A percentile compares a stretch with the other conserved stretches of the same genome.
Conservation (phyloP, 495 filamentous ascomycete species). For the Penicillium mononematosum region DNA sequence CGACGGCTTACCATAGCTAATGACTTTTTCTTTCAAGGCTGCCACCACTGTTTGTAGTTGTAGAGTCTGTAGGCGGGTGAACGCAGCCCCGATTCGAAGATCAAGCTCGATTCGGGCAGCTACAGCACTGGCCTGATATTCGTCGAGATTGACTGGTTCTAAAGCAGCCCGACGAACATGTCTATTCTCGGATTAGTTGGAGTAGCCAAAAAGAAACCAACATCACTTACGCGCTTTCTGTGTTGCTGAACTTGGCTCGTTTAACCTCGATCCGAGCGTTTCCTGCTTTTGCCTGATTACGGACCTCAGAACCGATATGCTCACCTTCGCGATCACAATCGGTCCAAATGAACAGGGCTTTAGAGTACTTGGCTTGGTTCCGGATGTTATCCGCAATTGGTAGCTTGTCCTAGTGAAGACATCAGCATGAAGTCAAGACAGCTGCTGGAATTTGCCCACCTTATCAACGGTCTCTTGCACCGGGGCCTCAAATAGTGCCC, state of each 20-base stretch:
- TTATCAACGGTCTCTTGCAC: conserved; percentile 63
- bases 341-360: conserved; percentile 90
- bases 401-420: conserved; percentile 62
- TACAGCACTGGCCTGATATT: conserved; percentile 84
- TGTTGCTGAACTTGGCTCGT: conserved; percentile 90
- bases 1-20: conserved; percentile 75
- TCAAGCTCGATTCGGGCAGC: conserved; percentile 89
- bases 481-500: conserved; percentile 77
- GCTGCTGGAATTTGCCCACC: conserved; percentile 40
- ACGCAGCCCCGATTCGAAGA: conserved; percentile 84
- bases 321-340: conserved; percentile 98
- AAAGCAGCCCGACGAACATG: conserved; percentile 86
- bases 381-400: conserved; percentile 83
- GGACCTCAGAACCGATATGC: conserved; percentile 92
- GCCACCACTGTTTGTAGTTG: conserved; percentile 67
- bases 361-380: conserved; percentile 64
- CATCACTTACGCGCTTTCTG: conserved; percentile 75
- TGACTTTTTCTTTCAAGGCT: conserved; percentile 56
- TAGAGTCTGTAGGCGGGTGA: conserved; percentile 84
- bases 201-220: not conserved
- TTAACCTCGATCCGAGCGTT: conserved; percentile 76
- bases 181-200: conserved; percentile 16
- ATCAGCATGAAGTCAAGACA: conserved; percentile 16
- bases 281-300: conserved; percentile 69
- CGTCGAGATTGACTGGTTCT: conserved; percentile 73